Evolutionary conservation across 768 basidiomycete species (phyloP).

Genomic region (Chalciporus sphaerocephalus): DNA sequence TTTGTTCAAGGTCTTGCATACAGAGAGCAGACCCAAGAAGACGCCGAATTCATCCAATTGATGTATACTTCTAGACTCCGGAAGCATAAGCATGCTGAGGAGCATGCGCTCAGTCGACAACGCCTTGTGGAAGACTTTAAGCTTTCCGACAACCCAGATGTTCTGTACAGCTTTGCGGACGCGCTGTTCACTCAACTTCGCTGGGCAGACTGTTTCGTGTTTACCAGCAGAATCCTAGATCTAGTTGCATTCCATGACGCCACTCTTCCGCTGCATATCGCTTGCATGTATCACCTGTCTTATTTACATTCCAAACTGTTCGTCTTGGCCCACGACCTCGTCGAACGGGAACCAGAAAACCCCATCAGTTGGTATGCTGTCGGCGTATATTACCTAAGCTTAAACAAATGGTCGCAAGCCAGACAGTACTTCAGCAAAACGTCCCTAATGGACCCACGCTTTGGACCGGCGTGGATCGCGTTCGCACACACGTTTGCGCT

Average conservation of each 20-base stretch:
- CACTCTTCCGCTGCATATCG: conserved; percentile 91
- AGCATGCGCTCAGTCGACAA: conserved; percentile 76
- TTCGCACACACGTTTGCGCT: conserved; percentile 97
- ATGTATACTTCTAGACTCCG: conserved; percentile 90
- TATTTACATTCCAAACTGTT: conserved; percentile 91
- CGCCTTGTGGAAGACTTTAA: conserved; percentile 80
- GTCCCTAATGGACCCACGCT: conserved; percentile 92
- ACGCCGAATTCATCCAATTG: conserved; percentile 86
- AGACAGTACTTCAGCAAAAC: conserved; percentile 97
- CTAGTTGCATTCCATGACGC: conserved; percentile 82
- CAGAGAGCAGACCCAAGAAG: conserved; percentile 76
- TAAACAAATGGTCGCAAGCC: conserved; percentile 84
- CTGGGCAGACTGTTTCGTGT: conserved; percentile 90
- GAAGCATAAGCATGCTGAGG: conserved; percentile 80
- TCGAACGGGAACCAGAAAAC: conserved; percentile 89
- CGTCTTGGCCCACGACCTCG: conserved; percentile 93
- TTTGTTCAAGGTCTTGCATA: conserved; percentile 86
- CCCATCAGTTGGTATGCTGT: conserved; percentile 98
- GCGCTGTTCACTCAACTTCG: conserved; percentile 82
- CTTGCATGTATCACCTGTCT: conserved; percentile 95
- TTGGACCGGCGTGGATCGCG: conserved; percentile 95
- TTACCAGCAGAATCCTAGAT: conserved; percentile 87
- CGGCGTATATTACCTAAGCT: conserved; percentile 91
- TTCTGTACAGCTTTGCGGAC: conserved; percentile 87
- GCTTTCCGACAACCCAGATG: conserved; percentile 88